These are phyloP conservation scores for Nakazawaea peltata DNA, from an alignment of 805 yeast genomes.

Conservation along the genomic window DNA sequence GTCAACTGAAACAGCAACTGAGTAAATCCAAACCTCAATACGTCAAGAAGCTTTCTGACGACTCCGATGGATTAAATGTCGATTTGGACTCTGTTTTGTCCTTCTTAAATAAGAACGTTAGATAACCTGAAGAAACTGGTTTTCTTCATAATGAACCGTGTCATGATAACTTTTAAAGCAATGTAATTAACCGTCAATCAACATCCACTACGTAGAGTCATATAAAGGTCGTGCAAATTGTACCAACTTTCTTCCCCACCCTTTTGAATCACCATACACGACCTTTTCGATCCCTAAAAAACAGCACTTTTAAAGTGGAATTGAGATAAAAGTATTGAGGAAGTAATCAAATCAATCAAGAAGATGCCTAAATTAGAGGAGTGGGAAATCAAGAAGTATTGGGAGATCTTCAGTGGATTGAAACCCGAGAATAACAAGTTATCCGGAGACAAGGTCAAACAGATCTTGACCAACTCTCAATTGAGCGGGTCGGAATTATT, in stretches of 20 bases:
- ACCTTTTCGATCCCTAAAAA: too few species aligned
- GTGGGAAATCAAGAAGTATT: conserved; percentile 94
- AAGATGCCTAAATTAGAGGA: conserved; percentile 68
- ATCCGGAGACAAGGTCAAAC: conserved; percentile 76
- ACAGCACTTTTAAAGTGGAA: too few species aligned
- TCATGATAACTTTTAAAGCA: too few species aligned
- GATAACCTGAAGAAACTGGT: not conserved
- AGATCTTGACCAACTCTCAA: conserved; percentile 84
- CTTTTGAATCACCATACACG: too few species aligned
- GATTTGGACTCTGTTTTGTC: conserved; percentile 10
- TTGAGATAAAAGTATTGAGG: too few species aligned
- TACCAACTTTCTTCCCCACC: too few species aligned
- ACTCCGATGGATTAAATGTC: conserved; percentile 1
- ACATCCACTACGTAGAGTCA: too few species aligned
- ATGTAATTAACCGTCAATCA: too few species aligned
- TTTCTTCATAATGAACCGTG: too few species aligned
- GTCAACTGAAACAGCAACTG: too few species aligned
- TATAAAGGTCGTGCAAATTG: too few species aligned
- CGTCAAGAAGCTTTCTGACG: not conserved
- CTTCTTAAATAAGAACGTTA: conserved; percentile 8
- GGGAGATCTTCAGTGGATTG: conserved; percentile 94
- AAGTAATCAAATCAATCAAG: too few species aligned
- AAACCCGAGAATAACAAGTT: conserved; percentile 74
- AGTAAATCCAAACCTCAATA: not conserved
- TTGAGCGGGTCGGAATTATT: conserved; percentile 71